Conservation (phyloP, 2,329 filamentous ascomycete genomes). For the Beauveria bassiana region DNA sequence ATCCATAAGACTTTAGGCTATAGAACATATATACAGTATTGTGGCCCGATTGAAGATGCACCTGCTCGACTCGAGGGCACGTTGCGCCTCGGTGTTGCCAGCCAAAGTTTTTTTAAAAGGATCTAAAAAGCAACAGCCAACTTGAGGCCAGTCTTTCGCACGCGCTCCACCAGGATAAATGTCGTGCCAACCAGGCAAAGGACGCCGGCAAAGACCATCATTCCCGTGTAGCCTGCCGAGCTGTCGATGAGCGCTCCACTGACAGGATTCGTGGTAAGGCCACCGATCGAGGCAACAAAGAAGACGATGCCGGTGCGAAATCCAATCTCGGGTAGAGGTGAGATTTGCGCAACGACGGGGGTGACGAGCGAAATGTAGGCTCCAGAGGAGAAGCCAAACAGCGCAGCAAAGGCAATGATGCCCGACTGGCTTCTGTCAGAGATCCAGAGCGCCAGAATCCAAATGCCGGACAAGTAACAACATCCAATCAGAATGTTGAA, state of each 20-base stretch:
- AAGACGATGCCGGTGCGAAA: constrained; percentile 34
- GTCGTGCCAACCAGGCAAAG: constrained; percentile 24
- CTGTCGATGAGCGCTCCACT: constrained; percentile 36
- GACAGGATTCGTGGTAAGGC: constrained; percentile 50
- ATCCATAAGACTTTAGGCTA: background rate
- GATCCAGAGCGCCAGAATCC: constrained; percentile 31
- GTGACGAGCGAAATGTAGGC: constrained; percentile 25
- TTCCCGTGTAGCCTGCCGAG: constrained; percentile 23
- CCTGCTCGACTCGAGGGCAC: background rate
- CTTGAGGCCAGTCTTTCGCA: constrained; percentile 20
- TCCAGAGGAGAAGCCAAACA: constrained; percentile 30
- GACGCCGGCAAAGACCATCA: constrained; percentile 30
- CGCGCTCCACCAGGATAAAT: constrained; percentile 18
- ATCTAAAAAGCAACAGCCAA: constrained; percentile 12
- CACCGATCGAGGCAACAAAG: constrained; percentile 45
- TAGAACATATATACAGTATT: background rate
- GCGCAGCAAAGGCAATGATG: constrained; percentile 22
- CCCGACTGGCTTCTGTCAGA: constrained; percentile 20
- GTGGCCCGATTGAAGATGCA: background rate
- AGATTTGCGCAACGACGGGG: constrained; percentile 38
- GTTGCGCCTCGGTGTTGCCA: background rate
- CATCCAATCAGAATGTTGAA: constrained; percentile 33
- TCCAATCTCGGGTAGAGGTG: constrained; percentile 46
- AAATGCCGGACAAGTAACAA: constrained; percentile 28
- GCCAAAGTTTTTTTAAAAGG: background rate